Conservation (phyloP, 345 rosid genomes). For the Sapria himalayana region DNA sequence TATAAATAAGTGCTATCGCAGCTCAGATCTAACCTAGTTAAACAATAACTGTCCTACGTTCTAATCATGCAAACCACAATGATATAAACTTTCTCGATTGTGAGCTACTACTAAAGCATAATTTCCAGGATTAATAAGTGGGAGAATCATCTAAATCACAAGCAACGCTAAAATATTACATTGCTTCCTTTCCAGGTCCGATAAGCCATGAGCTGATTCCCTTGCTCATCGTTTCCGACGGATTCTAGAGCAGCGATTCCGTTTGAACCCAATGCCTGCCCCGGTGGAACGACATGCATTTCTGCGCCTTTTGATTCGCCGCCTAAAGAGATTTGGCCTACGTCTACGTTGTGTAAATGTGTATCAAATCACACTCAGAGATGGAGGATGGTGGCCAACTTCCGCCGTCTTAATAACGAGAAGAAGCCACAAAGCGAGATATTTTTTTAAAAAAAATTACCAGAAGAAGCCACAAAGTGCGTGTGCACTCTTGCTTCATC, state of each 20-base stretch:
- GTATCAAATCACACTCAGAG: too few relatives aligned
- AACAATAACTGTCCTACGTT: constrained; percentile 1
- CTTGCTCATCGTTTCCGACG: constrained; percentile 13
- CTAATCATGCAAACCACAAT: not conserved
- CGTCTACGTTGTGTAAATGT: too few relatives aligned
- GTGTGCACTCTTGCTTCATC: too few relatives aligned
- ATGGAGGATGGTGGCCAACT: too few relatives aligned
- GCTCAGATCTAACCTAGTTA: too few relatives aligned
- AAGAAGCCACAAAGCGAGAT: too few relatives aligned
- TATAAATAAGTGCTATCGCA: too few relatives aligned
- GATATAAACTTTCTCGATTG: constrained; percentile 6
- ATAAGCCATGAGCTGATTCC: constrained; percentile 39
- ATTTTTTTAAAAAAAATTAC: too few relatives aligned
- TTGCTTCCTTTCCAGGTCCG: constrained; percentile 93
- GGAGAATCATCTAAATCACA: not conserved
- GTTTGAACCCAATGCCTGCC: constrained; percentile 6
- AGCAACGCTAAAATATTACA: constrained; percentile 21
- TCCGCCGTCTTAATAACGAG: too few relatives aligned
- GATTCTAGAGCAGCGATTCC: constrained; percentile 2
- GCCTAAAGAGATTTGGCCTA: too few relatives aligned
- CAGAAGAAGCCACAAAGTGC: too few relatives aligned
- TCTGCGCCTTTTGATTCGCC: too few relatives aligned
- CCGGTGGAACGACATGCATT: constrained; percentile 12
- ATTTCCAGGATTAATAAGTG: not conserved
- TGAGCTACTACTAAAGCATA: not conserved